These are phyloP conservation scores for Ajuga reptans DNA, from an alignment of 305 asterid species.

Conservation along the genomic window DNA sequence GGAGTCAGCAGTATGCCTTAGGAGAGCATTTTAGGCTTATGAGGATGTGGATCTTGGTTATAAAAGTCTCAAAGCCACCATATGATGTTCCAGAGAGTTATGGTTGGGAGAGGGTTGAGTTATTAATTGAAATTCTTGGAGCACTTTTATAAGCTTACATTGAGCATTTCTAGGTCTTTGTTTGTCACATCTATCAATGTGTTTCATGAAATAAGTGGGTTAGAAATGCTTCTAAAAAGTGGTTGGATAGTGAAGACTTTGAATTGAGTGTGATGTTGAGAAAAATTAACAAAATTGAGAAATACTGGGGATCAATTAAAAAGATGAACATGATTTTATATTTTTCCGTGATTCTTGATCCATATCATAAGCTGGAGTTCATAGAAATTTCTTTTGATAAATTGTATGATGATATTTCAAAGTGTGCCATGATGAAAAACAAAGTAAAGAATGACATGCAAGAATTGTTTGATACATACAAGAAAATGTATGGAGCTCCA, in stretches of 20 bases:
- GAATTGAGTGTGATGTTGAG: background rate
- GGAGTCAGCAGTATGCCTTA: too few relatives aligned
- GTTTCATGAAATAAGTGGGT: background rate
- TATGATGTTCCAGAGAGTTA: too few relatives aligned
- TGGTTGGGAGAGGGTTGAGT: background rate
- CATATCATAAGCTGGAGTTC: background rate
- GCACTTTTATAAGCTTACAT: background rate
- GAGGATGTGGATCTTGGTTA: too few relatives aligned
- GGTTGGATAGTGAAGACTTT: background rate
- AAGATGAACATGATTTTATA: background rate
- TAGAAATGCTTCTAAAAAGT: background rate
- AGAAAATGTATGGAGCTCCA: background rate
- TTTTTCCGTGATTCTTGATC: background rate
- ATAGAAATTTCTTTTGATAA: background rate
- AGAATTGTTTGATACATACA: background rate
- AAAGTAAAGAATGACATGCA: background rate
- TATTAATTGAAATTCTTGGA: background rate
- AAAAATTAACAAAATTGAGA: background rate
- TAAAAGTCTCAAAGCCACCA: too few relatives aligned
- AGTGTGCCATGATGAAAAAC: background rate
- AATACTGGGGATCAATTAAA: background rate
- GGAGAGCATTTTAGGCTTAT: too few relatives aligned
- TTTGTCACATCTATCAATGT: too few relatives aligned
- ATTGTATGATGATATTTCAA: background rate
- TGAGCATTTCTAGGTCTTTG: too few relatives aligned